phyloP scores from a whole-genome alignment of 169 alveolate genomes.

The Theileria equi region DNA sequence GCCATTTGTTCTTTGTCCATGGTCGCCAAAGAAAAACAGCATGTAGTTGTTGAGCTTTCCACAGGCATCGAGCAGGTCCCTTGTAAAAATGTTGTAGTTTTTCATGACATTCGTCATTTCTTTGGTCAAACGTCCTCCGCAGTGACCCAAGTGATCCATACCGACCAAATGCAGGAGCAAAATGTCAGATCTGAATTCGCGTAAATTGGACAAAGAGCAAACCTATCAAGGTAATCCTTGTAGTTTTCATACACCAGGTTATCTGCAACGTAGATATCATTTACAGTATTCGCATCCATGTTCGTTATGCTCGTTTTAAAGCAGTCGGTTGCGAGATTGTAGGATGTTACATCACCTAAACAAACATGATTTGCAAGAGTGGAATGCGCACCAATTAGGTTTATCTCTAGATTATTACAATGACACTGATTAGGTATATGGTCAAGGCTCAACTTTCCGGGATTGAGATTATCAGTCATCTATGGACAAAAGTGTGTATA shows the following conservation, averaged over 20 bases:
- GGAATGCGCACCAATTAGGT: constrained; percentile 9
- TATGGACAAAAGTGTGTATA: not conserved
- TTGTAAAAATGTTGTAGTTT: constrained; percentile 54
- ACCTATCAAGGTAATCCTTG: not conserved
- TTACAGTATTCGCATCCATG: constrained; percentile 1
- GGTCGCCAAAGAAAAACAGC: constrained; percentile 66
- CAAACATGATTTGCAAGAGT: not conserved
- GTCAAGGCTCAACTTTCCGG: constrained; percentile 22
- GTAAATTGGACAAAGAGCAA: not conserved
- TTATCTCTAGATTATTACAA: not conserved
- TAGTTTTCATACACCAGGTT: not conserved
- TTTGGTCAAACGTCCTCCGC: constrained; percentile 42
- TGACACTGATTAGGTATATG: constrained; percentile 14
- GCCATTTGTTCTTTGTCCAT: constrained; percentile 70
- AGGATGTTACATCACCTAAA: constrained; percentile 14
- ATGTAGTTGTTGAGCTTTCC: constrained; percentile 26
- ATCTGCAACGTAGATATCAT: constrained; percentile 6
- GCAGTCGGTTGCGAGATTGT: not conserved
- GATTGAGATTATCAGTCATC: constrained; percentile 12
- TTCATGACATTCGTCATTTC: constrained; percentile 54
- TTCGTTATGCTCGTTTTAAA: not conserved
- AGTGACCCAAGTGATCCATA: constrained; percentile 72
- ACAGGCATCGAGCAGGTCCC: constrained; percentile 25
- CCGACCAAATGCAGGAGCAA: constrained; percentile 62
- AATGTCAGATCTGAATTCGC: constrained; percentile 36